These are phyloP conservation scores for Panicum hallii DNA, from an alignment of 202 grass and related monocot species.

Conservation along the genomic window DNA sequence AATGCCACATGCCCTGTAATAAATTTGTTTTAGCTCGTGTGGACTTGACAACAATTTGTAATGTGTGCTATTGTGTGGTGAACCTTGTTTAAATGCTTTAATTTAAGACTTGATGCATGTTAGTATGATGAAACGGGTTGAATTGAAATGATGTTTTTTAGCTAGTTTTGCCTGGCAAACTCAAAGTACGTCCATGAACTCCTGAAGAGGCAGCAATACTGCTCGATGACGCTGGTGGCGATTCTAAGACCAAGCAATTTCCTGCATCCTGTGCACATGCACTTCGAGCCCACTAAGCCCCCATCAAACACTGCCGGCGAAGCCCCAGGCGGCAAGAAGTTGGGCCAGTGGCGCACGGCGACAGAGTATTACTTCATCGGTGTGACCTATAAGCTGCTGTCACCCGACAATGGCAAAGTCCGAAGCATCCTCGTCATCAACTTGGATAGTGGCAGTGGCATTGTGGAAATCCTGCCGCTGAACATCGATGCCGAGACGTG, in stretches of 20 bases:
- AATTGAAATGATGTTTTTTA: too few species aligned
- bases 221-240: not conserved
- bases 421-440: constrained; percentile 31
- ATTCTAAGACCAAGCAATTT: not conserved
- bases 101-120: too few species aligned
- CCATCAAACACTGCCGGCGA: not conserved
- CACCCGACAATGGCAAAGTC: not conserved
- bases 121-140: too few species aligned
- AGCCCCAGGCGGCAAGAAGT: not conserved
- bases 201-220: not conserved
- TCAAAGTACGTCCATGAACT: not conserved
- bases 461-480: constrained; percentile 17
- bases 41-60: too few species aligned
- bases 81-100: too few species aligned
- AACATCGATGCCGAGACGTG: constrained; percentile 29
- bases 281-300: not conserved
- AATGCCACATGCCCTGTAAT: too few species aligned
- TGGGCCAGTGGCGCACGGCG: constrained; percentile 41
- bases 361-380: constrained; percentile 24
- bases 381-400: not conserved
- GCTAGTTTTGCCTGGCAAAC: too few species aligned
- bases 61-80: too few species aligned
- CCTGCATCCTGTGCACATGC: constrained; percentile 51
- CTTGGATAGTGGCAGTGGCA: not conserved
- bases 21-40: too few species aligned